Base-by-base conservation (phyloP, 2,329 filamentous ascomycete genomes). In the Fusarium pseudoanthophilum region DNA sequence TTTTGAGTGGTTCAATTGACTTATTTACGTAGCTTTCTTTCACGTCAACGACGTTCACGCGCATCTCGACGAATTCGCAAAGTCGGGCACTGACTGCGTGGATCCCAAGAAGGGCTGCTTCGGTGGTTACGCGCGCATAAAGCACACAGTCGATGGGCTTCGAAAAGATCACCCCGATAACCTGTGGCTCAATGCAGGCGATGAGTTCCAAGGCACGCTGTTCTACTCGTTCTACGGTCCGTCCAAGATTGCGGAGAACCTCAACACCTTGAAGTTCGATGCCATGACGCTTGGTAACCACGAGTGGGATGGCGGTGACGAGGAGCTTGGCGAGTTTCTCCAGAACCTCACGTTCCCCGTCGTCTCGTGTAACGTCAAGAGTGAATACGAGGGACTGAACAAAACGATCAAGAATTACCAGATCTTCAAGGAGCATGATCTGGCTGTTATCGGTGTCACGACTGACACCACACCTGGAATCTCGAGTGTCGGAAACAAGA, bases 31-130 rank as follows among this genome's bases (percentile, higher is more conserved):
- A 85, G 84, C 90, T 11, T 91, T 92, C 82, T 92, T 91, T 81
- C 91, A 92, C 79, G 86, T 92, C 84, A 92, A 92, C 77, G 90
- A 92, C 78, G 89, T 92, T 20, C 91, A 92, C 78, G 87, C 91
- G 20, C 91, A 92, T 78, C 83, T 92, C 24, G 90, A 92, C 77
- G 81, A 92, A 79, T 92, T 89, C 80, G 83, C 86, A 34, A 85
- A 86, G 20, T 88, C 88, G 0, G 90, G 90, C 61, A 88, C 88
- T 16, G 89, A 92, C 80, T 92, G 90, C 82, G 87, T 85, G 0
- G 80, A 85, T 32, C 86, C 88, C 1, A 80, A 84, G 58, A 82
- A 84, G 53, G 90, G 90, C 46, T 92, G 90, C 80, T 91, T 85
- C 65, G 90, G 90, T 32, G 90, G 91, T 36, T 92, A 92, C 71